A percentile compares a stretch with the other conserved stretches of the same genome.
Conservation (phyloP, 106 monocot genomes). For the Platanthera zijinensis region DNA sequence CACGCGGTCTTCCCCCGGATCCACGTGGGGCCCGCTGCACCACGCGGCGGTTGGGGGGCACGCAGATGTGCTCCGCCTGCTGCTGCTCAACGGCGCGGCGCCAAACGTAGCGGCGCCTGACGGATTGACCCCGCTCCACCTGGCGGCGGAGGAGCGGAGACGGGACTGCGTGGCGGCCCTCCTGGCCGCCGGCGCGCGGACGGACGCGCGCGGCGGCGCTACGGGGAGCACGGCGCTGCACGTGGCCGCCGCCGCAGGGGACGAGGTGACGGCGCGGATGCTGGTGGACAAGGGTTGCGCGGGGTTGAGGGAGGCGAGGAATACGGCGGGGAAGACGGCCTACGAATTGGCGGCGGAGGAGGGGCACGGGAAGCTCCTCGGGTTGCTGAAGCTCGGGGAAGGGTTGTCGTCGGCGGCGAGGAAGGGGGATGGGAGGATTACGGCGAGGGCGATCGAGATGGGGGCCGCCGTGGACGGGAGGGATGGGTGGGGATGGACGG, state of each 20-base stretch:
- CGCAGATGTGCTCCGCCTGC: conserved; percentile 23
- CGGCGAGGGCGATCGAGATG: conserved; percentile 22
- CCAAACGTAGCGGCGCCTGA: conserved; percentile 19
- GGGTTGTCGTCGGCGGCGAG: conserved; percentile 30
- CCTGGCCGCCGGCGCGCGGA: conserved; percentile 20
- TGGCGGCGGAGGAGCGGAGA: conserved; percentile 28
- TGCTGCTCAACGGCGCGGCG: conserved; percentile 28
- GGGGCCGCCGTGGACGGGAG: conserved; percentile 38
- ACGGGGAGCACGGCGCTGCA: conserved; percentile 38
- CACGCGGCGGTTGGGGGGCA: conserved; percentile 30
- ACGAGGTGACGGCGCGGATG: conserved; percentile 32
- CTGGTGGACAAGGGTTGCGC: conserved; percentile 19
- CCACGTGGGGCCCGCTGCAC: conserved; percentile 28
- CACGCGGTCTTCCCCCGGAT: conserved; percentile 9
- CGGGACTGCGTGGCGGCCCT: conserved; percentile 25
- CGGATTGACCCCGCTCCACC: conserved; percentile 35
- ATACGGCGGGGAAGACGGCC: conserved; percentile 34
- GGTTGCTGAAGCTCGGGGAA: conserved; percentile 31
- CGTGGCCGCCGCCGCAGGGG: conserved; percentile 29
- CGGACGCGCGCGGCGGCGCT: conserved; percentile 26
- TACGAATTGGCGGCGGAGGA: conserved; percentile 42
- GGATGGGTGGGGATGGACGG: conserved; percentile 54
- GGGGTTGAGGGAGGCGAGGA: conserved; percentile 28
- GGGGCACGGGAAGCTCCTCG: conserved; percentile 28
- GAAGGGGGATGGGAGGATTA: conserved; percentile 29